Percentiles rank a stretch among this genome's conserved stretches.
Evolutionary conservation across 2,329 filamentous ascomycete species (phyloP).

Genomic region (Fusarium anguioides): DNA sequence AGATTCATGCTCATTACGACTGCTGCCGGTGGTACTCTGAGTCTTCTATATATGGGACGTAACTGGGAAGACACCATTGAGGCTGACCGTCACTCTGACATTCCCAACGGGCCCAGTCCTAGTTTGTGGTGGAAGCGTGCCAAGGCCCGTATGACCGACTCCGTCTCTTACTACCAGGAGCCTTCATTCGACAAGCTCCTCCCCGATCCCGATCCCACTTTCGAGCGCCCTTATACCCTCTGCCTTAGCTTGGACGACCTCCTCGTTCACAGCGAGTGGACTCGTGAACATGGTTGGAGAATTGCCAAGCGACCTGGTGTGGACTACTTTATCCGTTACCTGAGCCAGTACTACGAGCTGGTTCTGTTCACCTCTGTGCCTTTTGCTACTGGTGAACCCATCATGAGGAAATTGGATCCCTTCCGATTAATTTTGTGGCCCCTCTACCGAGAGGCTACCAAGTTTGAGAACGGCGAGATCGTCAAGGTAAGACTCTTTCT

Average conservation of each 20-base stretch:
- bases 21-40: slow-evolving; percentile 65
- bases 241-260: slow-evolving; percentile 94
- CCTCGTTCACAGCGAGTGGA: slow-evolving; percentile 94
- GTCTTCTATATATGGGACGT: slow-evolving; percentile 81
- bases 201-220: slow-evolving; percentile 81
- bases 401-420: slow-evolving; percentile 93
- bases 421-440: slow-evolving; percentile 97
- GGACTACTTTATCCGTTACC: slow-evolving; percentile 96
- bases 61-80: slow-evolving; percentile 90
- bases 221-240: slow-evolving; percentile 89
- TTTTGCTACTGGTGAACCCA: slow-evolving; percentile 83
- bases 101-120: slow-evolving; percentile 82
- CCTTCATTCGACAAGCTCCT: slow-evolving; percentile 94
- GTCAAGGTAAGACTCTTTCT: slow-evolving; percentile 78
- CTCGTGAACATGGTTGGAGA: slow-evolving; percentile 92
- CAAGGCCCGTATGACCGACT: slow-evolving; percentile 77
- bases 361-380: slow-evolving; percentile 95
- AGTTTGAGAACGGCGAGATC: slow-evolving; percentile 95
- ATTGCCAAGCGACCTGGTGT: slow-evolving; percentile 93
- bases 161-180: slow-evolving; percentile 93
- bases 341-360: slow-evolving; percentile 97
- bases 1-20: slow-evolving; percentile 77
- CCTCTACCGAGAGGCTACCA: slow-evolving; percentile 94
- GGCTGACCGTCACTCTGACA: slow-evolving; percentile 72
- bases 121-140: slow-evolving; percentile 83